Evolutionary conservation across 352 stramenopile species (phyloP).

Genomic region (Phytophthora sojae): DNA sequence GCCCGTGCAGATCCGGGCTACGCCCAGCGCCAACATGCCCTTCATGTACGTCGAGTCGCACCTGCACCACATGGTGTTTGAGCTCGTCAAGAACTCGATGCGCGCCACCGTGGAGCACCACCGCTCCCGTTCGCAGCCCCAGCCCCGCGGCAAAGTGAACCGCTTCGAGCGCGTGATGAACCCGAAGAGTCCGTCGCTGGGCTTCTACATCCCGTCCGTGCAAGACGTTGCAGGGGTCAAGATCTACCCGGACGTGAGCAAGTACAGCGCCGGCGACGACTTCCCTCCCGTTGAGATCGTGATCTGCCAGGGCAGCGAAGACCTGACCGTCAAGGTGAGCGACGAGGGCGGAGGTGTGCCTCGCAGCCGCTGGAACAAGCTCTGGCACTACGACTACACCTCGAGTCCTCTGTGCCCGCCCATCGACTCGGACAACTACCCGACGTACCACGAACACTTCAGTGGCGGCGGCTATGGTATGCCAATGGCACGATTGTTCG

Average conservation of each 20-base stretch:
- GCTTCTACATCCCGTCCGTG: constrained; percentile 69
- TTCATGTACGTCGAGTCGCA: constrained; percentile 87
- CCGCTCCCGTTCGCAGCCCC: constrained; percentile 53
- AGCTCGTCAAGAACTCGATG: constrained; percentile 99
- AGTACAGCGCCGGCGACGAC: constrained; percentile 53
- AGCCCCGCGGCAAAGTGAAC: constrained; percentile 44
- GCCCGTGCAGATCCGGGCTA: constrained; percentile 55
- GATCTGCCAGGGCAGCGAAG: constrained; percentile 96
- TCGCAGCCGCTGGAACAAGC: constrained; percentile 94
- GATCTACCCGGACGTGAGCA: constrained; percentile 70
- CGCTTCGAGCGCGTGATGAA: constrained; percentile 67
- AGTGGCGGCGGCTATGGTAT: constrained; percentile 96
- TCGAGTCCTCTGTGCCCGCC: constrained; percentile 83
- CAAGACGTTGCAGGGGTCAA: constrained; percentile 60
- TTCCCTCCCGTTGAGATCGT: constrained; percentile 96
- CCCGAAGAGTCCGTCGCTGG: constrained; percentile 57
- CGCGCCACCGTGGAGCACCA: constrained; percentile 96
- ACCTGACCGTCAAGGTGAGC: constrained; percentile 97
- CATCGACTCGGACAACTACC: constrained; percentile 68
- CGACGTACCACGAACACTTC: constrained; percentile 83
- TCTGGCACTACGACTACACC: constrained; percentile 99
- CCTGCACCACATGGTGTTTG: constrained; percentile 92
- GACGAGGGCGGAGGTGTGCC: constrained; percentile 98
- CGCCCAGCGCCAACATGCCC: constrained; percentile 50
- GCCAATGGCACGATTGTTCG: constrained; percentile 91